Evolutionary conservation across 106 monocot genomes (phyloP).

Genomic region (Dioscorea dumetorum): DNA sequence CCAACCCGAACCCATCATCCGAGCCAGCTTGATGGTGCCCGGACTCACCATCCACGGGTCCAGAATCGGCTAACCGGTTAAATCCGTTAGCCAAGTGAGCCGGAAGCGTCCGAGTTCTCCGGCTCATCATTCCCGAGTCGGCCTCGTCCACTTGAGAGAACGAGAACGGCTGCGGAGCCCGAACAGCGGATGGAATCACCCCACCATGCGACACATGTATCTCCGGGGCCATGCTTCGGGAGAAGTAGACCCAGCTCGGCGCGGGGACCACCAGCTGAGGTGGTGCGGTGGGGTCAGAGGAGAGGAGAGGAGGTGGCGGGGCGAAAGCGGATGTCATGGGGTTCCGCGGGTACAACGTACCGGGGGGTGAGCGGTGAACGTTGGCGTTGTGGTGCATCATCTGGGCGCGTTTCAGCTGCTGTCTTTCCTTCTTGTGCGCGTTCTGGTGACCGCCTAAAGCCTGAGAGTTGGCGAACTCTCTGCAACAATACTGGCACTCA

Average conservation of each 20-base stretch:
- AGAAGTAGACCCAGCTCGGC: conserved; percentile 24
- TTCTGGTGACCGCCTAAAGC: conserved; percentile 36
- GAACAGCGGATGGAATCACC: neutral
- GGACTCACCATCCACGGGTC: too few species aligned
- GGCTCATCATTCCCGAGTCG: neutral
- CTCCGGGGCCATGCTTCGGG: conserved; percentile 2
- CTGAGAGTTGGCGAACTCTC: conserved; percentile 34
- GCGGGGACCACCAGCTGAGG: too few species aligned
- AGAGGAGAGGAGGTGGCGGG: neutral
- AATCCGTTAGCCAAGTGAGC: neutral
- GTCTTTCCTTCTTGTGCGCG: conserved; percentile 31
- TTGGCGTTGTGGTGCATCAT: conserved; percentile 11
- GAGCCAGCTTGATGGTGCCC: neutral
- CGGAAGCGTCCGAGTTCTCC: neutral
- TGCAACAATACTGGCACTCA: conserved; percentile 57
- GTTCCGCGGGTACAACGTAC: neutral
- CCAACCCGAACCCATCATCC: conserved; percentile 23
- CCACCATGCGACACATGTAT: neutral
- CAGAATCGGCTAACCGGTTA: neutral
- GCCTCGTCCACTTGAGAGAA: neutral
- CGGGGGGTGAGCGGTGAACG: neutral
- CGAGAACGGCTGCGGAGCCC: neutral
- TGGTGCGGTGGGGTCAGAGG: neutral
- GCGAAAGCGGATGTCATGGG: conserved; percentile 7
- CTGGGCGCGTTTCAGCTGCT: conserved; percentile 37